Conservation (phyloP, 2,329 filamentous ascomycete species). For the Diaporthe vaccinii region DNA sequence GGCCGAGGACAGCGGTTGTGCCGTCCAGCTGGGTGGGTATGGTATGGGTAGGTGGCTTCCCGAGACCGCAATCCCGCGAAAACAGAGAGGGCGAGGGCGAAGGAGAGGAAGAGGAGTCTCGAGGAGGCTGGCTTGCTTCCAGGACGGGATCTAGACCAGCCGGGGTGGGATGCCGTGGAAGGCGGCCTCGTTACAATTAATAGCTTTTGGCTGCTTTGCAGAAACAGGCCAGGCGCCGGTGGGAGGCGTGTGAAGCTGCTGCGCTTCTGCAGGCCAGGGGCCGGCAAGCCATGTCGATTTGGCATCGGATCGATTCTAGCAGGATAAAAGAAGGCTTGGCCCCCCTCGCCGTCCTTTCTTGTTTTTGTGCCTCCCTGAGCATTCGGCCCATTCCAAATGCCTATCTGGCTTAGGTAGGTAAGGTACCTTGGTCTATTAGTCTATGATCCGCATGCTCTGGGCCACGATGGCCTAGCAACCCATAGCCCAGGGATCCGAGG, state of each 20-base stretch:
- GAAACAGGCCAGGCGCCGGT: constrained; percentile 8
- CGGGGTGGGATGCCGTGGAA: constrained; percentile 11
- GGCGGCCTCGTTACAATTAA: constrained; percentile 20
- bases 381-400: constrained; percentile 21
- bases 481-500: not conserved
- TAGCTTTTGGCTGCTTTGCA: not conserved
- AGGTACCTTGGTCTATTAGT: constrained; percentile 15
- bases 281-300: constrained; percentile 16
- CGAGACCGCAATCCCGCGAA: constrained; percentile 7
- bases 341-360: not conserved
- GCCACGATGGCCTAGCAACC: constrained; percentile 3
- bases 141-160: constrained; percentile 21
- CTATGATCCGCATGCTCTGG: constrained; percentile 29
- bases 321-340: constrained; percentile 29
- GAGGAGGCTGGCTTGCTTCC: not conserved
- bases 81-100: not conserved
- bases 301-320: constrained; percentile 30
- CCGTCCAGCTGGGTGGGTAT: constrained; percentile 21
- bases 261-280: constrained; percentile 6
- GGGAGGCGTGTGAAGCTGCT: constrained; percentile 24
- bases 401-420: not conserved
- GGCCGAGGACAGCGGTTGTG: constrained; percentile 8
- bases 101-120: not conserved
- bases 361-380: constrained; percentile 15
- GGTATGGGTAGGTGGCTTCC: constrained; percentile 8